Conservation (phyloP, 2,329 filamentous ascomycete species). For the Cladosporium oxysporum region DNA sequence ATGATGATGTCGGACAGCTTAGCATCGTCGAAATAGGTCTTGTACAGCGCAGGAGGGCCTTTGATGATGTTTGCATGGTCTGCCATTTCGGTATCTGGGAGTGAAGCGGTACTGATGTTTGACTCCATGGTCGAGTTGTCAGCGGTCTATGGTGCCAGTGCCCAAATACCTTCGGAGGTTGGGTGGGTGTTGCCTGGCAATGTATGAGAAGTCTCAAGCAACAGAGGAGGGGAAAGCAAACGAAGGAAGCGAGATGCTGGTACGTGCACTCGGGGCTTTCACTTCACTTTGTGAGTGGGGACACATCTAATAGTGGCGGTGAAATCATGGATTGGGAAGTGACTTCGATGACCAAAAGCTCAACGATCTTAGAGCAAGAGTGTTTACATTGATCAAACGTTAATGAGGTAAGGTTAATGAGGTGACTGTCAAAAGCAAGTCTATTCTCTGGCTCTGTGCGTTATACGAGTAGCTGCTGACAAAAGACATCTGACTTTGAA, state of each 20-base stretch:
- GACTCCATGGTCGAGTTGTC: background rate
- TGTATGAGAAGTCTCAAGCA: too few species aligned
- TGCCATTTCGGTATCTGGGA: background rate
- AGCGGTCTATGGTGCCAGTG: background rate
- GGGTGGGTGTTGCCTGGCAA: background rate
- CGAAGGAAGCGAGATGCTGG: background rate
- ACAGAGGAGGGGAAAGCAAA: background rate
- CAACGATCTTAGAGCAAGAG: background rate
- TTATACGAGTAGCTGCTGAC: too few species aligned
- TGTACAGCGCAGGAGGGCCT: background rate
- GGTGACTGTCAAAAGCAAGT: background rate
- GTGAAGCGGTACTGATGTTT: background rate
- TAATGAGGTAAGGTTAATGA: too few species aligned
- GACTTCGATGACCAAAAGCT: background rate
- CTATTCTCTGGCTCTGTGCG: background rate
- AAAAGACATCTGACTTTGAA: too few species aligned
- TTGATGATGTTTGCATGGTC: background rate
- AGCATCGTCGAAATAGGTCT: background rate
- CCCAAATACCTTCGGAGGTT: background rate
- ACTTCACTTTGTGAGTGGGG: background rate
- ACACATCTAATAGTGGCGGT: background rate
- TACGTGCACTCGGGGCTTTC: background rate
- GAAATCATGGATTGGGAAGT: background rate
- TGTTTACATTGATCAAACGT: too few species aligned
- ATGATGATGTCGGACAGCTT: background rate